Conservation (phyloP, 2,329 filamentous ascomycete species). For the Fusarium piperis region DNA sequence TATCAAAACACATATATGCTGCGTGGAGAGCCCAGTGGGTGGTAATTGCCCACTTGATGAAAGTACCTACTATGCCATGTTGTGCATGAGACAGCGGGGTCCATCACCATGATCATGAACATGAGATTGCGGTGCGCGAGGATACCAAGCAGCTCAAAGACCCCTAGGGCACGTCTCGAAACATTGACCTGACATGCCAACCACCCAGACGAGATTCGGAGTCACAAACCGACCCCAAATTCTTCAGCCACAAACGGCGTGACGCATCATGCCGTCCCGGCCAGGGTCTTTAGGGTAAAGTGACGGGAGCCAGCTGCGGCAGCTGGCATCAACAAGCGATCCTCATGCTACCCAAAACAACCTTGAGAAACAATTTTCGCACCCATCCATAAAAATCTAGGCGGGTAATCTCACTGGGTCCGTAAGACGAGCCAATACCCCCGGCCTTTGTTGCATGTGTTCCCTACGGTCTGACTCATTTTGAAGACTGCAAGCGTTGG, state of each 20-base stretch:
- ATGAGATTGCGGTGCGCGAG: neutral
- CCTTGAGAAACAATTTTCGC: neutral
- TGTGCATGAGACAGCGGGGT: neutral
- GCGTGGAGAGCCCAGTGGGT: neutral
- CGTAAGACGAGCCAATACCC: neutral
- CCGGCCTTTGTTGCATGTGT: neutral
- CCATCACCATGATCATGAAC: neutral
- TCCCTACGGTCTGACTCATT: constrained; percentile 36
- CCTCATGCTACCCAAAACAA: neutral
- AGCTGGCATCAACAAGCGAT: neutral
- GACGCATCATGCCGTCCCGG: constrained; percentile 8
- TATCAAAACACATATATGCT: neutral
- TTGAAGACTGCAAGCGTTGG: neutral
- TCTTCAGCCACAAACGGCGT: constrained; percentile 2
- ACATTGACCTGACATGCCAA: neutral
- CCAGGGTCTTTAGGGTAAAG: constrained; percentile 26
- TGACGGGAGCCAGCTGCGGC: neutral
- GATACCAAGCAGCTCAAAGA: neutral
- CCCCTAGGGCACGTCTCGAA: neutral
- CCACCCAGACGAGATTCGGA: neutral
- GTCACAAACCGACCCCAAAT: neutral
- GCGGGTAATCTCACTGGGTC: neutral
- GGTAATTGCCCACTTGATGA: neutral
- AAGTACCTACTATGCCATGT: neutral
- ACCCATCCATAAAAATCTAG: neutral